phyloP scores from a whole-genome alignment of 441 rosid species.

The Erysimum cheiri region DNA sequence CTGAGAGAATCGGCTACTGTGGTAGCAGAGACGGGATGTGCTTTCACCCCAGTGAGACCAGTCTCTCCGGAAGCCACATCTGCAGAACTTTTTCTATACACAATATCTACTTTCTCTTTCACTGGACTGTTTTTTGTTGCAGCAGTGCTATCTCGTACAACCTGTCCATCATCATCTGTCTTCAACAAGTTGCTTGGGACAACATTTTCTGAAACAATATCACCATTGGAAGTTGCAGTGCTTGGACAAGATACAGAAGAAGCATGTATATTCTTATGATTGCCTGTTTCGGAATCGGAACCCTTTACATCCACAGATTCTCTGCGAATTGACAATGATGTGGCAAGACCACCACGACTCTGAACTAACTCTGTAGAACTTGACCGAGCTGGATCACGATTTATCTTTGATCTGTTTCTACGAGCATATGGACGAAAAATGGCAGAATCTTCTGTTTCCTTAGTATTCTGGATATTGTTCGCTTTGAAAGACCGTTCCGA shows the following conservation, averaged over 20 bases:
- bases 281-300: constrained; percentile 56
- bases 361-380: constrained; percentile 75
- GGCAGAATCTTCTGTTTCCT: constrained; percentile 96
- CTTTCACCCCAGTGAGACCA: constrained; percentile 51
- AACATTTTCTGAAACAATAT: constrained; percentile 50
- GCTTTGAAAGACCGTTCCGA: constrained; percentile 69
- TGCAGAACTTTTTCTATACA: constrained; percentile 43
- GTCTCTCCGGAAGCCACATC: constrained; percentile 45
- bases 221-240: constrained; percentile 64
- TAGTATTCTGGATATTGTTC: constrained; percentile 66
- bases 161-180: constrained; percentile 52
- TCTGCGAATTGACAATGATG: constrained; percentile 54
- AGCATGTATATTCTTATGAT: constrained; percentile 57
- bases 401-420: constrained; percentile 87
- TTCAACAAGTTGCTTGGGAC: constrained; percentile 53
- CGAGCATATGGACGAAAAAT: constrained; percentile 97
- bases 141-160: constrained; percentile 44
- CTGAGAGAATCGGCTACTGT: constrained; percentile 48
- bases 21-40: constrained; percentile 51
- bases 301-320: constrained; percentile 66
- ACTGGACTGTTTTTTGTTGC: constrained; percentile 47
- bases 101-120: constrained; percentile 53
- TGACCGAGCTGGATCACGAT: constrained; percentile 82
- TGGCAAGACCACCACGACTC: constrained; percentile 71
- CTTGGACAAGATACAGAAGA: constrained; percentile 51